Evolutionary conservation across 768 basidiomycete species (phyloP).

Genomic region (Pulveroboletus sp.): DNA sequence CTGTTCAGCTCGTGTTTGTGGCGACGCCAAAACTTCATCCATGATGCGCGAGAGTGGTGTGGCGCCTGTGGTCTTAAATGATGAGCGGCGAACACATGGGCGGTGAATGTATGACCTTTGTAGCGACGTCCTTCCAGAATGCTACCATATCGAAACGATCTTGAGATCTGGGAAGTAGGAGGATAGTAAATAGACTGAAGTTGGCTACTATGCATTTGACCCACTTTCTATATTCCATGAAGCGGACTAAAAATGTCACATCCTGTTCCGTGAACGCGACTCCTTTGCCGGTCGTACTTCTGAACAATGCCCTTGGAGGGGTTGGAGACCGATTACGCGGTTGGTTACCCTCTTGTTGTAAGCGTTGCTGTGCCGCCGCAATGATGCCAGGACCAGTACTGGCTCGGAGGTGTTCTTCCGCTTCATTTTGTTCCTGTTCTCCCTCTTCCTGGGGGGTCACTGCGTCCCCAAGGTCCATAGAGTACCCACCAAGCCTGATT

Average conservation of each 20-base stretch:
- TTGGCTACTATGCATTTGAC: conserved; percentile 18
- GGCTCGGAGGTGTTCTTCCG: conserved; percentile 35
- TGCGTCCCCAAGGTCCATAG: conserved; percentile 62
- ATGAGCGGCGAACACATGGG: not conserved
- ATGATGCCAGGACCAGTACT: conserved; percentile 43
- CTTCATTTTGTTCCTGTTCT: conserved; percentile 39
- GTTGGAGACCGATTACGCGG: conserved; percentile 70
- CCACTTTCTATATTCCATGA: conserved; percentile 74
- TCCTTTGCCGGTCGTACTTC: conserved; percentile 87
- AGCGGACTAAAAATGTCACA: conserved; percentile 67
- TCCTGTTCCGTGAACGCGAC: conserved; percentile 87
- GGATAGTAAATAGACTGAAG: conserved; percentile 1
- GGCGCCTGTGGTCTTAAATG: conserved; percentile 52
- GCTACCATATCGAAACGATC: conserved; percentile 68
- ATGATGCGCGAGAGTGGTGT: conserved; percentile 86
- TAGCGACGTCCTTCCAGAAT: conserved; percentile 75
- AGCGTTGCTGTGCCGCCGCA: conserved; percentile 39
- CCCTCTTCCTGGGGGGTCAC: conserved; percentile 41
- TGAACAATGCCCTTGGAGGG: conserved; percentile 70
- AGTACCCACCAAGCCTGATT: conserved; percentile 81
- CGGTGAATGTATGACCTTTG: conserved; percentile 42
- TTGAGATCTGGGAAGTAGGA: conserved; percentile 39
- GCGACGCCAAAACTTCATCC: conserved; percentile 91
- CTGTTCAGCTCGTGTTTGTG: conserved; percentile 80
- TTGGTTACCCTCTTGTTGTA: conserved; percentile 32